Percentiles rank a stretch among this genome's conserved stretches.
Evolutionary conservation across 352 stramenopile species (phyloP).

Genomic region (Pythium rishiriense): DNA sequence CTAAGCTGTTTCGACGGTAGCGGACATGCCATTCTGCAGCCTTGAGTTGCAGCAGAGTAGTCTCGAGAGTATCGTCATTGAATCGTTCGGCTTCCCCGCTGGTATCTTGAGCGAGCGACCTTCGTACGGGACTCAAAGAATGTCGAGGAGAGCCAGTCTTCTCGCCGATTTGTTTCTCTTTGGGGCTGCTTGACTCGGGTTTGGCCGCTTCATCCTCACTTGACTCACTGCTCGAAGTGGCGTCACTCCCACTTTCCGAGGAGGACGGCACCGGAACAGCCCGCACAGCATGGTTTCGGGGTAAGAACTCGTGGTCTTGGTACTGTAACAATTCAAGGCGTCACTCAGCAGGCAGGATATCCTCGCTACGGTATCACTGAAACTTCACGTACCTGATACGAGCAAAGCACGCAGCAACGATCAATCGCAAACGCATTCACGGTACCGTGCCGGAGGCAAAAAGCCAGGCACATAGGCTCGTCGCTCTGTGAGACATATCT

Average conservation of each 20-base stretch:
- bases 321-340: too few species aligned
- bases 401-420: conserved; percentile 48
- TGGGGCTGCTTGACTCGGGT: too few species aligned
- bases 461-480: conserved; percentile 42
- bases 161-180: neutral
- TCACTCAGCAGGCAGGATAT: too few species aligned
- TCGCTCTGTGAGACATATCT: conserved; percentile 30
- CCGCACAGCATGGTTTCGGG: neutral
- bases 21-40: conserved; percentile 49
- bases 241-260: conserved; percentile 7
- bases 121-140: neutral
- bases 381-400: conserved; percentile 37
- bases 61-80: conserved; percentile 23
- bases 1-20: conserved; percentile 38
- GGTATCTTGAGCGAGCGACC: neutral
- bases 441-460: conserved; percentile 62
- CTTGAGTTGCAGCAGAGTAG: conserved; percentile 42
- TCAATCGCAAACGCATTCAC: conserved; percentile 44
- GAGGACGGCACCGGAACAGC: neutral
- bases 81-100: neutral
- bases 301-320: conserved; percentile 31
- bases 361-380: neutral
- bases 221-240: neutral
- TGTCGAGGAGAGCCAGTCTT: neutral
- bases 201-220: neutral